These are phyloP conservation scores for Staphylotrichum longicolle DNA, from an alignment of 495 filamentous ascomycete species.

Conservation along the genomic window DNA sequence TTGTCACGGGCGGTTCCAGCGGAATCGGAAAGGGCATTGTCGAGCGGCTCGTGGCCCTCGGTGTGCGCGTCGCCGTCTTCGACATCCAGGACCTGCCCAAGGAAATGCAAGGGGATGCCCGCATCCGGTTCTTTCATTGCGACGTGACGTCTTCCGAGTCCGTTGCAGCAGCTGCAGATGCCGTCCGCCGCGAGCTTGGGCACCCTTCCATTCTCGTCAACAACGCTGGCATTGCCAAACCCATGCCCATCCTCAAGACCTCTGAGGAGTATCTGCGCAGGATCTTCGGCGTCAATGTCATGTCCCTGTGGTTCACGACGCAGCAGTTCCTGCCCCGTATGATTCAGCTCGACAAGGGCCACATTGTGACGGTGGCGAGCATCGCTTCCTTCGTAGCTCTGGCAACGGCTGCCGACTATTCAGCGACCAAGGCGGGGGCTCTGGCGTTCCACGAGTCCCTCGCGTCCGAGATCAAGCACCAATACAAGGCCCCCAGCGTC, in stretches of 20 bases:
- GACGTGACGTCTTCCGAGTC: slow-evolving; percentile 54
- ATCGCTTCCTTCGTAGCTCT: slow-evolving; percentile 55
- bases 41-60: slow-evolving; percentile 51
- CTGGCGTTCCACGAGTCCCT: slow-evolving; percentile 67
- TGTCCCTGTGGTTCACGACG: slow-evolving; percentile 61
- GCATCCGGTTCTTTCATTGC: slow-evolving; percentile 56
- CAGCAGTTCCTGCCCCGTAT: slow-evolving; percentile 65
- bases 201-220: slow-evolving; percentile 66
- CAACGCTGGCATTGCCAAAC: slow-evolving; percentile 62
- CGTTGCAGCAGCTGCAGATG: slow-evolving; percentile 44
- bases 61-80: slow-evolving; percentile 60
- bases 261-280: slow-evolving; percentile 52
- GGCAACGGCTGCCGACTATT: slow-evolving; percentile 64
- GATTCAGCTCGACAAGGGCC: slow-evolving; percentile 61
- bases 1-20: slow-evolving; percentile 64
- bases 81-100: slow-evolving; percentile 59
- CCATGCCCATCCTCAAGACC: slow-evolving; percentile 54
- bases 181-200: slow-evolving; percentile 54
- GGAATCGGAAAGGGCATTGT: slow-evolving; percentile 63
- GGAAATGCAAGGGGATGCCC: slow-evolving; percentile 35
- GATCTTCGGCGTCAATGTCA: slow-evolving; percentile 65
- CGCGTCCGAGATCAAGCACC: slow-evolving; percentile 53
- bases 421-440: slow-evolving; percentile 61
- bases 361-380: slow-evolving; percentile 65
- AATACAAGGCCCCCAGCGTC: slow-evolving; percentile 59